Percentiles rank a stretch among this genome's conserved stretches.
Evolutionary conservation across 1,284 basidiomycete species (phyloP).

Genomic region (Earliella scabrosa): DNA sequence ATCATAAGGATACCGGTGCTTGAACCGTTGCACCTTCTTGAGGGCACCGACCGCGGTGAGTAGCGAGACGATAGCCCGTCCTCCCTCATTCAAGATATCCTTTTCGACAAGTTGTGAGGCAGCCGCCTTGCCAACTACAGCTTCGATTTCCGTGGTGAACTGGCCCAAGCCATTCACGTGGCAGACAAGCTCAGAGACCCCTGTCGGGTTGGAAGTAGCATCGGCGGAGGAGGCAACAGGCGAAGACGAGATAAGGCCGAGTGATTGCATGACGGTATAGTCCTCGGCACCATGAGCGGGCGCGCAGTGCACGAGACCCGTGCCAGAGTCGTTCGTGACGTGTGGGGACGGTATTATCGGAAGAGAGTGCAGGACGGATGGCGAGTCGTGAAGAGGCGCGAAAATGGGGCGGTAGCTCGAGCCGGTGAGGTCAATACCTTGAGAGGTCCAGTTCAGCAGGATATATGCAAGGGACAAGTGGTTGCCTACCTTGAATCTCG

Average conservation of each 20-base stretch:
- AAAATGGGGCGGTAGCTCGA: constrained; percentile 77
- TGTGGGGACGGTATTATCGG: constrained; percentile 63
- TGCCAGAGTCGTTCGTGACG: constrained; percentile 90
- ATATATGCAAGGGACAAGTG: background rate
- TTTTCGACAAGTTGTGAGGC: constrained; percentile 64
- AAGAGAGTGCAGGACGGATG: constrained; percentile 30
- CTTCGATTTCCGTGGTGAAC: constrained; percentile 63
- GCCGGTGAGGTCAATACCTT: constrained; percentile 70
- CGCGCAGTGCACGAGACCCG: constrained; percentile 95
- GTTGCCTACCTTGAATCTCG: constrained; percentile 54
- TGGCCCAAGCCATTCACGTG: constrained; percentile 86
- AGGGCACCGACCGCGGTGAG: constrained; percentile 65
- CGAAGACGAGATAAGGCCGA: constrained; percentile 48
- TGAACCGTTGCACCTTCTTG: constrained; percentile 72
- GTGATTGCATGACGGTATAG: constrained; percentile 72
- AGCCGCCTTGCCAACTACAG: constrained; percentile 53
- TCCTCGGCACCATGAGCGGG: constrained; percentile 97
- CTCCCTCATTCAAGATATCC: constrained; percentile 76
- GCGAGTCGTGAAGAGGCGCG: constrained; percentile 29
- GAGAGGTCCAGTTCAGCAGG: constrained; percentile 1
- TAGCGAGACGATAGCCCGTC: constrained; percentile 66
- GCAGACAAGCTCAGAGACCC: constrained; percentile 52
- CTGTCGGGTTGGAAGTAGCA: background rate
- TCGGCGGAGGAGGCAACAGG: constrained; percentile 15
- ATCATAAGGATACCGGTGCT: constrained; percentile 95